A percentile compares a stretch with the other conserved stretches of the same genome.
These are phyloP conservation scores for Saussurea involucrata DNA, from an alignment of 129 eudicot species.

Conservation along the genomic window DNA sequence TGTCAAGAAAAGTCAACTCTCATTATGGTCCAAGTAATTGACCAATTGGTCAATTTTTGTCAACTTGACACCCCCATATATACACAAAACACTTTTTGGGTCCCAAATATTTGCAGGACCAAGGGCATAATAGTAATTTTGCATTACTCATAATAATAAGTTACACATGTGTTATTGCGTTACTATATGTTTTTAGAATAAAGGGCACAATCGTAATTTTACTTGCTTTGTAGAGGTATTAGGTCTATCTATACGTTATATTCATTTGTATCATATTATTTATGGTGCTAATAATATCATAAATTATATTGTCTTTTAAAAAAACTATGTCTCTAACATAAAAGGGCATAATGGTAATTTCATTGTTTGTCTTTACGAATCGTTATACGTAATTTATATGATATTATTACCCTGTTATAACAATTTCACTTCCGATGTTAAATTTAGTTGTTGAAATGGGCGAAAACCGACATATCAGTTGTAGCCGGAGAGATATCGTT, in stretches of 20 bases:
- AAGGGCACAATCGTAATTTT: background rate
- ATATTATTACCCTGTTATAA: background rate
- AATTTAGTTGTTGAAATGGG: slow-evolving; percentile 71
- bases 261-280: background rate
- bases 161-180: background rate
- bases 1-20: slow-evolving; percentile 16
- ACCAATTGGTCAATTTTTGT: slow-evolving; percentile 1
- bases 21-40: slow-evolving; percentile 14
- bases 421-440: background rate
- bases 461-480: slow-evolving; percentile 38
- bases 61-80: background rate
- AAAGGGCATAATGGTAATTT: background rate
- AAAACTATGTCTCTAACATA: background rate
- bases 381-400: background rate
- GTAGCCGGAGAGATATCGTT: slow-evolving; percentile 68
- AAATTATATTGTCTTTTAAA: background rate
- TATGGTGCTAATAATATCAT: background rate
- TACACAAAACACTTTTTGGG: background rate
- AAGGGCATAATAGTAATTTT: background rate
- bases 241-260: background rate
- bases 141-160: background rate
- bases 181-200: background rate
- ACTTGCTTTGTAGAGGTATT: background rate
- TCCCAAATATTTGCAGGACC: background rate
- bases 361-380: background rate